Evolutionary conservation across 495 filamentous ascomycete genomes (phyloP).

Genomic region (Elasticomyces elasticus): DNA sequence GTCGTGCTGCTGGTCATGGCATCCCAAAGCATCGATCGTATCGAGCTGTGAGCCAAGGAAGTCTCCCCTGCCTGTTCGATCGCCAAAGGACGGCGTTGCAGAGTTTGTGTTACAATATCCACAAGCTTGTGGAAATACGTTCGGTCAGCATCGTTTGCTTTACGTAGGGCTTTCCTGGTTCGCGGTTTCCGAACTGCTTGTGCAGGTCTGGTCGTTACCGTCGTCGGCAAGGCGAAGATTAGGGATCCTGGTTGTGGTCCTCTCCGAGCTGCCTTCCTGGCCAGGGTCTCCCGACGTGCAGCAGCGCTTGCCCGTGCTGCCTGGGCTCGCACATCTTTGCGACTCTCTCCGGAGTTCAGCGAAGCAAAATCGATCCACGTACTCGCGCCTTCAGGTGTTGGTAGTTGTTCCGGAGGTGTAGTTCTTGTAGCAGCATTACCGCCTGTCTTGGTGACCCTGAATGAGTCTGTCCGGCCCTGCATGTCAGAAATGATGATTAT

Average conservation of each 20-base stretch:
- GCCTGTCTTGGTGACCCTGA: neutral
- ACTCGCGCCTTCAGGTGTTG: neutral
- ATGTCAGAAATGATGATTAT: neutral
- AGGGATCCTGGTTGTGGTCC: neutral
- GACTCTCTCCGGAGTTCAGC: neutral
- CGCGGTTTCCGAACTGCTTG: neutral
- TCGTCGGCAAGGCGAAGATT: neutral
- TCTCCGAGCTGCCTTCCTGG: neutral
- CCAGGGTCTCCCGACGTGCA: neutral
- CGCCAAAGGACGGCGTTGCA: neutral
- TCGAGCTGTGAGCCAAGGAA: constrained; percentile 4
- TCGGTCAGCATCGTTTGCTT: neutral
- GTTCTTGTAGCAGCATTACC: neutral
- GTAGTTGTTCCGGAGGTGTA: neutral
- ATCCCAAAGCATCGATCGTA: constrained; percentile 8
- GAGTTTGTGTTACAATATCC: neutral
- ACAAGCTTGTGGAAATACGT: neutral
- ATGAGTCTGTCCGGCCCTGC: neutral
- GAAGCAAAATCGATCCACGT: constrained; percentile 4
- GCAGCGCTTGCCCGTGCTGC: constrained; percentile 1
- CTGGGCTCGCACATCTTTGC: constrained; percentile 5
- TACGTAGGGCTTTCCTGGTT: neutral
- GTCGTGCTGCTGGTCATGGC: constrained; percentile 3
- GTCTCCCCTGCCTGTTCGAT: neutral
- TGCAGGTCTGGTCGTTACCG: neutral